Evolutionary conservation across 331 rosid genomes (phyloP).

Genomic region (Spiraea crenata): DNA sequence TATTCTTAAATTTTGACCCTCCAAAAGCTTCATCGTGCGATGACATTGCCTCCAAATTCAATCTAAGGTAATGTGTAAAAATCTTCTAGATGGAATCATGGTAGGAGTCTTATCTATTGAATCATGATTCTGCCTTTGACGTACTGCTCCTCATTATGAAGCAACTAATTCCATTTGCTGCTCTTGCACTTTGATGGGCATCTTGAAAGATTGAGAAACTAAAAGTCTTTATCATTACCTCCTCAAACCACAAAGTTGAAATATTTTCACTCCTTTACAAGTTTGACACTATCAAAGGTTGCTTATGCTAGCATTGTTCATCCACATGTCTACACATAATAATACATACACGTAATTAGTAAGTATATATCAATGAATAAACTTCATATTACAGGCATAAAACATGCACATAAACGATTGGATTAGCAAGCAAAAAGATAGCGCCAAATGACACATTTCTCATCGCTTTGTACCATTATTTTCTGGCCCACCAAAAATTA

Average conservation of each 20-base stretch:
- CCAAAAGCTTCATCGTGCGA: slow-evolving; percentile 10
- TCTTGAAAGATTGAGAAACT: not conserved
- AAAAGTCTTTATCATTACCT: not conserved
- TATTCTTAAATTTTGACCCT: slow-evolving; percentile 19
- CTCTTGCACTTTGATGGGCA: not conserved
- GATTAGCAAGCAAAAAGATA: too few species aligned
- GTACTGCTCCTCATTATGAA: slow-evolving; percentile 2
- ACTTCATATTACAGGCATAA: too few species aligned
- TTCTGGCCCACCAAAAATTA: too few species aligned
- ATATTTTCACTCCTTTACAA: too few species aligned
- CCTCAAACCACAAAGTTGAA: not conserved
- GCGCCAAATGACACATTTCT: too few species aligned
- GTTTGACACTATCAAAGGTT: not conserved
- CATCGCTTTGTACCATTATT: too few species aligned
- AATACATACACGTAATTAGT: too few species aligned
- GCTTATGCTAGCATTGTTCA: not conserved
- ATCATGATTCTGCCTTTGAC: slow-evolving; percentile 12
- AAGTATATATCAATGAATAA: too few species aligned
- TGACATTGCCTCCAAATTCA: not conserved
- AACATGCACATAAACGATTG: too few species aligned
- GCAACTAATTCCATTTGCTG: slow-evolving; percentile 9
- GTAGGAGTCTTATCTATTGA: not conserved
- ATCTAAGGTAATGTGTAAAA: slow-evolving; percentile 22
- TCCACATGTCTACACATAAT: accelerated
- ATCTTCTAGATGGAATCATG: slow-evolving; percentile 21